Base-by-base conservation (phyloP, 495 filamentous ascomycete genomes). In the Neurospora africana region DNA sequence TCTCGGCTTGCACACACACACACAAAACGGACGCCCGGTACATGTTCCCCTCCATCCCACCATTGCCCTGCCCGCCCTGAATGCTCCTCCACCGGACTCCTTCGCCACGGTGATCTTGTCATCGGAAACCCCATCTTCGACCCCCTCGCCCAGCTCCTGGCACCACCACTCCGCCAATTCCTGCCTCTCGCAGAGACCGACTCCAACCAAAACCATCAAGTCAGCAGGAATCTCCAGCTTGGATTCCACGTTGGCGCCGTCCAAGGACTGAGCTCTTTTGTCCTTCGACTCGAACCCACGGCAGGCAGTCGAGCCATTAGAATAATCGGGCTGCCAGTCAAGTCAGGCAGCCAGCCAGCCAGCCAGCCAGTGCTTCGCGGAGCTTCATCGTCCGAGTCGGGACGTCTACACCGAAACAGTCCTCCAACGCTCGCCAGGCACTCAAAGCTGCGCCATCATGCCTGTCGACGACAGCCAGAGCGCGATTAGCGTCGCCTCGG, bases 391-490 rank as follows among this genome's bases (percentile, higher is more conserved):
- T 65, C 27, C 53, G 53, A 17, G 30, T 33, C 13, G 53, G 53
- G 53, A 33, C 53, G 13, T 33, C 53, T 65, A 65, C 15, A 65
- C 27, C 53, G 53, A 65, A 65, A 33, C 27, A 27, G 15, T 65
- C 53, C 27, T 33, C 7, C 53, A 17, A 65, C 53, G 30, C 53
- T 65, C 27, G 70, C 70, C 27, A 23, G 40, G 7, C 70, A 27
- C 27, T 30, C 13, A 65, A 33, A 65, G 27, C 53, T 19, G 53
- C 38, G 67, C 15, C 17, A 70, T 72, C 21, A 74, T 74, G 72
- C 33, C 68, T n/a, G 73, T 72, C 11, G 75, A 69, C 67, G 78
- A 70, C 40, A 69, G 13, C 38, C 69, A 71, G 40, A 72, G 23
- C 27, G 65, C 65, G 27, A 69, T 53, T 30, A 43, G 69, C 44